Base-by-base conservation (phyloP, 1,284 basidiomycete genomes). In the Irpex sp. region DNA sequence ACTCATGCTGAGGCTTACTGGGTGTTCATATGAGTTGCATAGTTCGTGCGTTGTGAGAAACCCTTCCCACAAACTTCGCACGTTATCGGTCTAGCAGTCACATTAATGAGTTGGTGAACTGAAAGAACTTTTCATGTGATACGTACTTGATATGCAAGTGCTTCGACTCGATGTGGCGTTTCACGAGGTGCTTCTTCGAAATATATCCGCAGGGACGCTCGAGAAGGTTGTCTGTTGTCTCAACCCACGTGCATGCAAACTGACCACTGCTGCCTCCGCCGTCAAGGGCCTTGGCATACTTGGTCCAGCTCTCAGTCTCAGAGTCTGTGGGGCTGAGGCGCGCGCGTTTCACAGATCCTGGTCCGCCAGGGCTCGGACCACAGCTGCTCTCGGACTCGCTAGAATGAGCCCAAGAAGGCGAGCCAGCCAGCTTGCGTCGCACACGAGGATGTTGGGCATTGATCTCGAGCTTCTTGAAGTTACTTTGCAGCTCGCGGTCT, bases 121-220 rank as follows among this genome's bases (percentile, higher is more conserved):
- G 49, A 54, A 49, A 14, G 14, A 18, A 51, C n/a, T 5, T n/a
- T 57, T 62, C 33, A 47, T 18, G 47, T 58, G 51, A 53, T 58
- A 72, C 82, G 63, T 63, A 85, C 87, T 82, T 85, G 67, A 82
- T 79, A 58, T 80, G 77, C 53, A 89, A 69, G 69, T 88, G 87
- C 33, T 80, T 82, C 12, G 82, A 82, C 70, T 86, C 80, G 59
- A 89, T 78, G 69, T 89, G 87, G 35, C 87, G 78, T 68, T 87
- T 87, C 62, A 88, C 82, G 42, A 86, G 76, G 69, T 87, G 86
- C 68, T 85, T 86, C 67, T 86, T 85, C 19, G 80, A 79, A 28
- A 68, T 72, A 65, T 87, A 88, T 16, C 74, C 72, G 68, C 87
- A 88, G 47, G 58, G 18, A 23, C 45, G 14, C 18, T 56, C 2